These are phyloP conservation scores for Naganishia vishniacii DNA, from an alignment of 768 basidiomycete genomes.

Conservation along the genomic window DNA sequence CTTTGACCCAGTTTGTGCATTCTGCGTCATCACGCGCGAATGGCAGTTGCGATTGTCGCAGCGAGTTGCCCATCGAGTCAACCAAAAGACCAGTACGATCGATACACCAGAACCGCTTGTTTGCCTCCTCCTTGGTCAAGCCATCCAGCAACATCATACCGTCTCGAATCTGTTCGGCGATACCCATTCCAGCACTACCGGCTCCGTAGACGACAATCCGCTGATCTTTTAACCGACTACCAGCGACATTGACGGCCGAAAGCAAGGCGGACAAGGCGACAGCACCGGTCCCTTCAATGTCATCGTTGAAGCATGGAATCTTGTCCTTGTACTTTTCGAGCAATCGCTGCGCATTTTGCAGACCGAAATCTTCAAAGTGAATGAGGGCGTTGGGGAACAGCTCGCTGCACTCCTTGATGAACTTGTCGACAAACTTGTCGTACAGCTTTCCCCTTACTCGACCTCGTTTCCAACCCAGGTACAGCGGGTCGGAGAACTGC, in stretches of 20 bases:
- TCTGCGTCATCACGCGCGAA: slow-evolving; percentile 49
- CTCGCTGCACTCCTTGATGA: slow-evolving; percentile 47
- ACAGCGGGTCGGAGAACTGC: slow-evolving; percentile 48
- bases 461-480: slow-evolving; percentile 67
- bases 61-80: slow-evolving; percentile 51
- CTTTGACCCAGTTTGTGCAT: slow-evolving; percentile 42
- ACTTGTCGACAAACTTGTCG: slow-evolving; percentile 74
- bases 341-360: slow-evolving; percentile 48
- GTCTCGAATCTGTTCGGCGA: slow-evolving; percentile 55
- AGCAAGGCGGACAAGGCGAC: slow-evolving; percentile 34
- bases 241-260: slow-evolving; percentile 34
- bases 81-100: slow-evolving; percentile 65
- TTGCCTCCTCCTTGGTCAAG: slow-evolving; percentile 59
- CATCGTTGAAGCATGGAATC: slow-evolving; percentile 39
- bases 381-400: slow-evolving; percentile 49
- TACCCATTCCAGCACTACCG: slow-evolving; percentile 66
- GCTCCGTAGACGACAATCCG: slow-evolving; percentile 73
- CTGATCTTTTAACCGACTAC: slow-evolving; percentile 61
- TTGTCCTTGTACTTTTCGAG: slow-evolving; percentile 50
- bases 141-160: slow-evolving; percentile 60
- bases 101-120: slow-evolving; percentile 65
- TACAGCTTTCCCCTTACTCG: slow-evolving; percentile 71
- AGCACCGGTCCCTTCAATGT: slow-evolving; percentile 38
- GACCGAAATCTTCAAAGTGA: slow-evolving; percentile 50
- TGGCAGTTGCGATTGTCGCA: slow-evolving; percentile 50